Conservation (phyloP, 306 rosid genomes). For the Inga oerstediana region DNA sequence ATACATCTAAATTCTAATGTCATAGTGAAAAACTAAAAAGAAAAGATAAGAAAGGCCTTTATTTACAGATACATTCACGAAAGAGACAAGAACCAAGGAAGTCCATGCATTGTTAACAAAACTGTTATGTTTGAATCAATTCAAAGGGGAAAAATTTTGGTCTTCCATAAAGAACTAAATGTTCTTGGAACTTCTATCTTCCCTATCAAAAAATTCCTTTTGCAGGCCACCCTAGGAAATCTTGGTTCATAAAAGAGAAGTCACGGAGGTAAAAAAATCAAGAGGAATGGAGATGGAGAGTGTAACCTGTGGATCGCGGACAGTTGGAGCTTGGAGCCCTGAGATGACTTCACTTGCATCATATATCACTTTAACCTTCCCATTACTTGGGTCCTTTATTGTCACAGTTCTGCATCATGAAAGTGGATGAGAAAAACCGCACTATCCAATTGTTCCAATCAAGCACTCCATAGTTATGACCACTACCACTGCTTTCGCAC, state of each 20-base stretch:
- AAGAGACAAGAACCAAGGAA: background rate
- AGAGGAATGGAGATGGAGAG: conserved; percentile 1
- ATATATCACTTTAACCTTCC: conserved; percentile 58
- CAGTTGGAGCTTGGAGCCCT: conserved; percentile 58
- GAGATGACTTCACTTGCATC: conserved; percentile 70
- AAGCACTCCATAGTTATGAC: background rate
- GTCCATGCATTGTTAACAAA: background rate
- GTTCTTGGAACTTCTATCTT: background rate
- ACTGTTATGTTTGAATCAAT: background rate
- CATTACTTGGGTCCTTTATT: conserved; percentile 53
- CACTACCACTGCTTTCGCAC: background rate
- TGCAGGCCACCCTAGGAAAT: background rate
- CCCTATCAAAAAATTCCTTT: background rate
- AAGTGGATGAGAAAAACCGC: background rate
- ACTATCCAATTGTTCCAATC: background rate
- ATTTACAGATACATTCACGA: background rate
- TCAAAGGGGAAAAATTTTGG: background rate
- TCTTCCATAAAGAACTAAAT: background rate
- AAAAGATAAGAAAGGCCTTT: background rate
- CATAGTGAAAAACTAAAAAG: background rate
- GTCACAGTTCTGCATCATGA: conserved; percentile 61
- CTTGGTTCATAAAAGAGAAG: background rate
- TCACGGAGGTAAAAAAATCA: background rate
- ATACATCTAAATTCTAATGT: background rate
- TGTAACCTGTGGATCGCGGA: conserved; percentile 62